These are phyloP conservation scores for Batrachochytrium dendrobatidis DNA, from an alignment of 371 early-diverging fungal genomes.

Conservation along the genomic window DNA sequence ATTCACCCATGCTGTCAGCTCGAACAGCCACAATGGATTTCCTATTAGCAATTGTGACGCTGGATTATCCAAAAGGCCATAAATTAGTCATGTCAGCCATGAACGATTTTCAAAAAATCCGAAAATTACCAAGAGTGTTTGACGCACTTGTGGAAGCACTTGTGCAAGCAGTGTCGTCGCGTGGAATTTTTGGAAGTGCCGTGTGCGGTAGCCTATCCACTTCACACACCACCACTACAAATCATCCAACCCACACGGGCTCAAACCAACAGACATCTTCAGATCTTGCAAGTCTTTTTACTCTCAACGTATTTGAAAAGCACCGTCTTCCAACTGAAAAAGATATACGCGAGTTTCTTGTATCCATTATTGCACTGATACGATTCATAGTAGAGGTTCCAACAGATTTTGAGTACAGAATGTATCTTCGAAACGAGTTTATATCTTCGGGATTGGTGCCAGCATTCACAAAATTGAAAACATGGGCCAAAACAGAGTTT, in stretches of 20 bases:
- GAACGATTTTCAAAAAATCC: constrained; percentile 16
- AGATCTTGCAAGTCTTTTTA: background rate
- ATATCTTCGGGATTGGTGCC: constrained; percentile 25
- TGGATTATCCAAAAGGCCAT: constrained; percentile 35
- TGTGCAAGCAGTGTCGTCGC: constrained; percentile 17
- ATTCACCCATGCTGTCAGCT: constrained; percentile 28
- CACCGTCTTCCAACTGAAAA: background rate
- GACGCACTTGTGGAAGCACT: constrained; percentile 16
- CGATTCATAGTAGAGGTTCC: constrained; percentile 33
- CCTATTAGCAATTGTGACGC: constrained; percentile 27
- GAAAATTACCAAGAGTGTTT: constrained; percentile 16
- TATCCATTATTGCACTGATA: constrained; percentile 23
- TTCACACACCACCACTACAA: constrained; percentile 11
- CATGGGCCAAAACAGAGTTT: too few relatives aligned
- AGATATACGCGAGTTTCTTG: background rate
- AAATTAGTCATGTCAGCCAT: constrained; percentile 28
- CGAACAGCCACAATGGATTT: constrained; percentile 29
- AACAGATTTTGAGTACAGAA: constrained; percentile 30
- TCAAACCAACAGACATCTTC: constrained; percentile 29
- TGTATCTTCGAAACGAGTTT: constrained; percentile 30
- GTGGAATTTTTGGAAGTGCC: constrained; percentile 33
- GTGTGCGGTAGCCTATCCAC: constrained; percentile 2
- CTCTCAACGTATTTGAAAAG: background rate
- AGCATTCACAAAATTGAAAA: too few relatives aligned
- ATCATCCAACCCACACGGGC: constrained; percentile 23